Conservation (phyloP, 257 asterid species). For the Gentiana straminea region DNA sequence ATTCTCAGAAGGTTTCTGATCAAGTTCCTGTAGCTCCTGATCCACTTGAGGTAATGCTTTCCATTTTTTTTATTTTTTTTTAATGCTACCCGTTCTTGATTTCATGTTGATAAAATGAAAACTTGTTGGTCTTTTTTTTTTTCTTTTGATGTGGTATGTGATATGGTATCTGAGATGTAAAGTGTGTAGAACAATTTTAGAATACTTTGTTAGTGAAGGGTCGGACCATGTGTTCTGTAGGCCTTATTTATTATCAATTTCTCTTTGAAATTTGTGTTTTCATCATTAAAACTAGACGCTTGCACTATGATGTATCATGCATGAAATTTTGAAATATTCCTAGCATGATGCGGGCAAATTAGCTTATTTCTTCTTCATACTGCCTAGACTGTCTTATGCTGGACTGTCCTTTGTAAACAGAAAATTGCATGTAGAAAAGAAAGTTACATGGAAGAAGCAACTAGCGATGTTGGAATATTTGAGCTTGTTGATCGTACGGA, state of each 20-base stretch:
- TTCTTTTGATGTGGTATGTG: neutral
- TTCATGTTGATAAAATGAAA: too few relatives aligned
- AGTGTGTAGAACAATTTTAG: neutral
- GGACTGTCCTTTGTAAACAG: constrained; percentile 9
- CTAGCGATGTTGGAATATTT: constrained; percentile 9
- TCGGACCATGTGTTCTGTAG: neutral
- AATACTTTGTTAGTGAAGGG: neutral
- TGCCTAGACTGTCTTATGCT: constrained; percentile 12
- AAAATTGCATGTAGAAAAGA: constrained; percentile 9
- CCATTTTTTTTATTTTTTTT: too few relatives aligned
- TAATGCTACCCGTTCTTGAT: neutral
- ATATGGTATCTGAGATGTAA: neutral
- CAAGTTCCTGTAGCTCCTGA: constrained; percentile 54
- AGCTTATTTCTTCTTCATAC: neutral
- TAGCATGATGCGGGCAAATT: constrained; percentile 2
- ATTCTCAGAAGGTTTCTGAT: constrained; percentile 27
- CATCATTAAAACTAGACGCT: neutral
- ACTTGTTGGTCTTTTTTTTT: neutral
- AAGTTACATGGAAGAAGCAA: constrained; percentile 8
- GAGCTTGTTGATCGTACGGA: constrained; percentile 14
- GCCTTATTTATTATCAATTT: too few relatives aligned
- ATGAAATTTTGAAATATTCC: constrained; percentile 2
- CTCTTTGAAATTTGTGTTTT: neutral
- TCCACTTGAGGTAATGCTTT: constrained; percentile 61
- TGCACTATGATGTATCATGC: neutral